Percentiles rank a stretch among this genome's conserved stretches.
phyloP scores from a whole-genome alignment of 129 eudicot genomes.

The Pulicaria dysenterica region DNA sequence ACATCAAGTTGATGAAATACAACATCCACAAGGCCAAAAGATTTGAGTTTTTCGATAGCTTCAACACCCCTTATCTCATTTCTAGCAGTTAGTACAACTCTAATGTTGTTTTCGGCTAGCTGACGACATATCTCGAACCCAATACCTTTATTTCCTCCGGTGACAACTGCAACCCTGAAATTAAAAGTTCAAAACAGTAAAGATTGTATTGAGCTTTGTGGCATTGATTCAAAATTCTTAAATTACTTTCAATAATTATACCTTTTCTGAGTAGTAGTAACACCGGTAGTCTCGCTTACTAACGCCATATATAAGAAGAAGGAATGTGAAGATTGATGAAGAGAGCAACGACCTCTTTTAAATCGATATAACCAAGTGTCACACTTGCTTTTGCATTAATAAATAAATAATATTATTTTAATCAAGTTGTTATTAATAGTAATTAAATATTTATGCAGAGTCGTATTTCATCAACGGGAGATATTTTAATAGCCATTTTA shows the following conservation, averaged over 20 bases:
- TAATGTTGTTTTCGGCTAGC: slow-evolving; percentile 23
- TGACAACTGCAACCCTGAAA: slow-evolving; percentile 35
- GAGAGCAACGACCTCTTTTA: background rate
- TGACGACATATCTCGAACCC: slow-evolving; percentile 35
- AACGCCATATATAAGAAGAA: too few relatives aligned
- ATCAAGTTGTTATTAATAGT: too few relatives aligned
- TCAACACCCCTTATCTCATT: slow-evolving; percentile 17
- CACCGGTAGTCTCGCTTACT: too few relatives aligned
- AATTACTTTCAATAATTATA: too few relatives aligned
- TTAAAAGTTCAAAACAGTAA: background rate
- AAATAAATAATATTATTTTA: too few relatives aligned
- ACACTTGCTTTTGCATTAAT: background rate
- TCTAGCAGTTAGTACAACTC: slow-evolving; percentile 31
- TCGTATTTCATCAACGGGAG: too few relatives aligned
- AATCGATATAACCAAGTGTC: background rate
- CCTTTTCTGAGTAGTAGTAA: too few relatives aligned
- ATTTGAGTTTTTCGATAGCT: slow-evolving; percentile 21
- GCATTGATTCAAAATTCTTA: background rate
- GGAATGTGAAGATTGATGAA: too few relatives aligned
- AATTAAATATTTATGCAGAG: too few relatives aligned
- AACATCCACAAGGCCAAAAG: slow-evolving; percentile 19
- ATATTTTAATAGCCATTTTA: too few relatives aligned
- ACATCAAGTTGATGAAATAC: slow-evolving; percentile 41
- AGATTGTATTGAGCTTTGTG: background rate
- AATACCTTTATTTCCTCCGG: slow-evolving; percentile 42